These are phyloP conservation scores for Saccharomycopsis olivae DNA, from an alignment of 805 yeast species.

Conservation along the genomic window DNA sequence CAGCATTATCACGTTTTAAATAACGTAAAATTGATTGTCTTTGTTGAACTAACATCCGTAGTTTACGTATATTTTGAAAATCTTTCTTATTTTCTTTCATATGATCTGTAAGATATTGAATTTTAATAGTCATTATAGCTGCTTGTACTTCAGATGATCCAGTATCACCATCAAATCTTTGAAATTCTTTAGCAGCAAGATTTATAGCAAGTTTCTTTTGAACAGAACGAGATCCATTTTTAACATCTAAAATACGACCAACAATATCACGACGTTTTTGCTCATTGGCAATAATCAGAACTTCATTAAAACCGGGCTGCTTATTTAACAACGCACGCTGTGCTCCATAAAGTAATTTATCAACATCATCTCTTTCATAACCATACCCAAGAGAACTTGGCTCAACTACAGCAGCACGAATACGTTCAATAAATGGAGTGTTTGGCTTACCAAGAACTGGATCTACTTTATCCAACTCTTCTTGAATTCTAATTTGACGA, in stretches of 20 bases:
- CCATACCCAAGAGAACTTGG: constrained; percentile 54
- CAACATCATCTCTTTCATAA: constrained; percentile 53
- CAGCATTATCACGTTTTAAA: constrained; percentile 69
- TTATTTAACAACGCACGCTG: constrained; percentile 46
- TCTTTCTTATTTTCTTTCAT: constrained; percentile 63
- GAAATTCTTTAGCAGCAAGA: constrained; percentile 71
- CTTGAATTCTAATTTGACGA: constrained; percentile 24
- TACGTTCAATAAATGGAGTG: constrained; percentile 58
- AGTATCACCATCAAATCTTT: constrained; percentile 78
- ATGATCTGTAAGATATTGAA: constrained; percentile 70
- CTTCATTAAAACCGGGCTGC: constrained; percentile 18
- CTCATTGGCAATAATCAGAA: constrained; percentile 29
- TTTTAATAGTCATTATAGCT: constrained; percentile 73
- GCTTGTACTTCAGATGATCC: constrained; percentile 97
- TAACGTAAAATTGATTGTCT: constrained; percentile 79
- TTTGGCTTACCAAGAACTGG: constrained; percentile 73
- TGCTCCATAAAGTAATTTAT: constrained; percentile 68
- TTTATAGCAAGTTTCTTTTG: constrained; percentile 44
- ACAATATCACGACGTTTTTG: constrained; percentile 58
- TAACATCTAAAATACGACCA: constrained; percentile 60
- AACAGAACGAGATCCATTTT: constrained; percentile 55
- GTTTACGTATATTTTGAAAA: constrained; percentile 50
- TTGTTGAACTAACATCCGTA: constrained; percentile 79
- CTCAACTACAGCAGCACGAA: constrained; percentile 56
- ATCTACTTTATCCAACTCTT: constrained; percentile 40